phyloP scores from a whole-genome alignment of 176 grass and related monocot genomes.

The Carex kokanica region DNA sequence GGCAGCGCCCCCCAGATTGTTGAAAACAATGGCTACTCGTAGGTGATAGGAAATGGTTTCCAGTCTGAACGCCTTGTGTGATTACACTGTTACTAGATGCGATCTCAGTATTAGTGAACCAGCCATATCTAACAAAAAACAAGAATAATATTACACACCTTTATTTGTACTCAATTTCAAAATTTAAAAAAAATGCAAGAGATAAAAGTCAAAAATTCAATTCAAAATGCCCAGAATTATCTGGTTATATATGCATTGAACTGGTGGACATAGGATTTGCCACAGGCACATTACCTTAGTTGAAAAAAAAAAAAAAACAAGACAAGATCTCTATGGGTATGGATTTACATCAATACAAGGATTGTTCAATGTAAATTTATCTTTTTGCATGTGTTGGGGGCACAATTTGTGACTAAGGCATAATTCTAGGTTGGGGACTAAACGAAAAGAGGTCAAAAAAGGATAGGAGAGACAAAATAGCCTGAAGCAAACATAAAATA shows the following conservation, averaged over 20 bases:
- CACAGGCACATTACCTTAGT: not conserved
- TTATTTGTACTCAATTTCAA: not conserved
- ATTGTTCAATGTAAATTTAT: not conserved
- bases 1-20: conserved; percentile 29
- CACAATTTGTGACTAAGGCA: not conserved
- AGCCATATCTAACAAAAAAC: conserved; percentile 71
- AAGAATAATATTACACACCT: conserved; percentile 18
- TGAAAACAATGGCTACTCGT: conserved; percentile 22
- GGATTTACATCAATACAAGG: not conserved
- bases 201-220: not conserved
- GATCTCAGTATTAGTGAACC: conserved; percentile 69
- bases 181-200: not conserved
- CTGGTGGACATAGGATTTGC: not conserved
- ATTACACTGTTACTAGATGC: conserved; percentile 52
- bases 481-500: not conserved
- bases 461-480: not conserved
- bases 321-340: not conserved
- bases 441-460: not conserved
- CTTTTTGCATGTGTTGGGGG: not conserved
- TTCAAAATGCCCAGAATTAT: not conserved
- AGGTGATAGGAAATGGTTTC: conserved; percentile 14
- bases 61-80: conserved; percentile 45
- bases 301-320: not conserved
- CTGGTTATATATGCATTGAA: not conserved
- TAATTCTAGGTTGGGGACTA: not conserved